Evolutionary conservation across 2,329 filamentous ascomycete species (phyloP), one percentile per base, ranked within the genome.

Genomic region (Xylariaceae sp.): DNA sequence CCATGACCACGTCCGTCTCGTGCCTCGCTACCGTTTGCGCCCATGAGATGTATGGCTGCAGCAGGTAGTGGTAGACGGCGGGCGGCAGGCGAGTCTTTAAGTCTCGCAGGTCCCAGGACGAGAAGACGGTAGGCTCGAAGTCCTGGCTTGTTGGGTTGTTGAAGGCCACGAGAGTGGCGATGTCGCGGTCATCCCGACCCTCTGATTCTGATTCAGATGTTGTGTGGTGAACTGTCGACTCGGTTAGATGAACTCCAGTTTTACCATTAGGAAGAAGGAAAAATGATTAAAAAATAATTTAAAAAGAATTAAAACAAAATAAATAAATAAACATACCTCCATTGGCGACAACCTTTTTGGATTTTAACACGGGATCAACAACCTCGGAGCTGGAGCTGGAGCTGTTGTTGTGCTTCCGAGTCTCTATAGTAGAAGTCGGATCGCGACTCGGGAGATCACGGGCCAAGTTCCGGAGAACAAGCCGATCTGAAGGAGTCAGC

Each of bases 1-100:
- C 70, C 77, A 92, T 89, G 46, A 91, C 80, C 19, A 91, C 86
- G 67, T 92, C 88, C 53, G 64, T 67, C 37, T 64, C 55, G 53
- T 62, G 54, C 47, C 65, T 58, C 35, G 64, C 64, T 4, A 64
- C 51, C 12, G 27, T 47, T 39, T 61, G 63, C 8, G 65, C 65
- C 65, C 65, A 67, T 53, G 57, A 58, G 11, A 66, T 48, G 19
- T 67, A 67, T 1, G 65, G 65, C 34, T 58, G 37, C 48, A 67
- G 51, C 12, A 66, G 37, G 40, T 61, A 41, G 8, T 52, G 40
- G 37, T 67, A 65, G 11, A 66, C 47, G 1, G 47, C 39, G 1
- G 65, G 64, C 9, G 71, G 68, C 12, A 74, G 60, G 50, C 68
- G 70, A 43, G 62, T 49, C 30, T 63, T 56, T 32, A 74, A 50